Evolutionary conservation across 108 stramenopile species (phyloP).

Genomic region (Discostella pseudostelligera): DNA sequence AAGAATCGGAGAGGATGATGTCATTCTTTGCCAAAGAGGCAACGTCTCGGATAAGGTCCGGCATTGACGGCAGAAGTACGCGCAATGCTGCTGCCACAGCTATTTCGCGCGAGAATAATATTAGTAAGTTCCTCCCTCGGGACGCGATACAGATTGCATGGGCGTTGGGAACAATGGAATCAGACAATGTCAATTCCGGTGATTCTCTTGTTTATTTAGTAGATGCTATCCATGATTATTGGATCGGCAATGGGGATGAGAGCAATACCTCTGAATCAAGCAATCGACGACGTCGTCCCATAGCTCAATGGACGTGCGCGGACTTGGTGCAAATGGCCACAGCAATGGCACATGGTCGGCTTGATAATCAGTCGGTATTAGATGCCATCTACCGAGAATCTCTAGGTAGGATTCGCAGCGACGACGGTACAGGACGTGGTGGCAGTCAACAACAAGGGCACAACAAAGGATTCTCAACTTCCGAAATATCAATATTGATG

Average conservation of each 20-base stretch:
- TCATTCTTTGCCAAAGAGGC: conserved; percentile 55
- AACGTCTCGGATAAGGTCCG: conserved; percentile 18
- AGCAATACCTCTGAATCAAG: no score
- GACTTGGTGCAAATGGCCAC: conserved; percentile 73
- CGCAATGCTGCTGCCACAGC: neutral
- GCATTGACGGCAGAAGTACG: conserved; percentile 5
- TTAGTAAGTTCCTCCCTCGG: conserved; percentile 47
- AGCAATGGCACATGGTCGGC: conserved; percentile 70
- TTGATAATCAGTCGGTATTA: conserved; percentile 62
- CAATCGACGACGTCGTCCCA: conserved; percentile 38
- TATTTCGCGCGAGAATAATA: conserved; percentile 11
- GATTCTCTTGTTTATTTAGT: conserved; percentile 64
- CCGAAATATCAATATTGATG: conserved; percentile 72
- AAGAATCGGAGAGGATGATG: conserved; percentile 52
- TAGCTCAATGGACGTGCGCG: conserved; percentile 60
- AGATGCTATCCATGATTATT: conserved; percentile 54
- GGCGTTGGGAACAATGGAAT: conserved; percentile 73
- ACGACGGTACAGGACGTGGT: neutral
- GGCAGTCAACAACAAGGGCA: neutral
- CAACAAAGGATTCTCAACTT: conserved; percentile 44
- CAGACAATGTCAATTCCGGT: conserved; percentile 67
- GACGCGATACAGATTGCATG: conserved; percentile 75
- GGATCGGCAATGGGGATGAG: conserved; percentile 20
- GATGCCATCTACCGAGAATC: conserved; percentile 63
- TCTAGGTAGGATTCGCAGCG: conserved; percentile 36